Base-by-base conservation (phyloP, 352 stramenopile species). In the Plasmopara halstedii region DNA sequence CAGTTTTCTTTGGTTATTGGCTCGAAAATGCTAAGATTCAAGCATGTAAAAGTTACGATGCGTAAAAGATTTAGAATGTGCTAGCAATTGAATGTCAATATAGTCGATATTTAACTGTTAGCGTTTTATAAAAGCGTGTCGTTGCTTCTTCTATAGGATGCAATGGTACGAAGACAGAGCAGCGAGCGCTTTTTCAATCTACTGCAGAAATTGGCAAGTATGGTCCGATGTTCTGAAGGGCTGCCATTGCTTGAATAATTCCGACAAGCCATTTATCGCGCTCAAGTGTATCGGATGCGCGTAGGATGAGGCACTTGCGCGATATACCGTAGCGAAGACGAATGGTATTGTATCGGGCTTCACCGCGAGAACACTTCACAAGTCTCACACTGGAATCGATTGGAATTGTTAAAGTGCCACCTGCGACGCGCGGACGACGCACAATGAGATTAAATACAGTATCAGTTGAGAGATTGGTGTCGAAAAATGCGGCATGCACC, bases 331-430 rank as follows among this genome's bases (percentile, higher is more conserved):
- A 54, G 3, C 45, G 51, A 10, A 54, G 44, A 17, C 51, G 51
- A 15, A 59, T 54, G 20, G 38, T 59, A 23, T 48, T 49, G 25
- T 54, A 25, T 6, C 7, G 9, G 9, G 44, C 38, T 49, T 59
- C 51, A 42, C 17, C 33, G 26, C 32, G 21, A 6, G 14, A 45
- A 29, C 38, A 54, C 15, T 59, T 54, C 9, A 54, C 38, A 11
- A 59, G 51, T 31, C 51, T 42, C 38, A 50, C 51, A 18, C 15
- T 42, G 14, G 44, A 45, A 35, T 59, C 44, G 38, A 59, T 49
- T 14, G 51, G 44, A n/a, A 59, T 50, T 11, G 33, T 46, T 17
- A 59, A 23, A 17, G 4, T 45, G 11, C 51, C 51, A 11, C 44
- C 51, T 11, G 51, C 44, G 14, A 54, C 39, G 19, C 31, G 51